A percentile compares a stretch with the other conserved stretches of the same genome.
phyloP scores from a whole-genome alignment of 345 rosid species.

The Rhodomyrtus tomentosa region DNA sequence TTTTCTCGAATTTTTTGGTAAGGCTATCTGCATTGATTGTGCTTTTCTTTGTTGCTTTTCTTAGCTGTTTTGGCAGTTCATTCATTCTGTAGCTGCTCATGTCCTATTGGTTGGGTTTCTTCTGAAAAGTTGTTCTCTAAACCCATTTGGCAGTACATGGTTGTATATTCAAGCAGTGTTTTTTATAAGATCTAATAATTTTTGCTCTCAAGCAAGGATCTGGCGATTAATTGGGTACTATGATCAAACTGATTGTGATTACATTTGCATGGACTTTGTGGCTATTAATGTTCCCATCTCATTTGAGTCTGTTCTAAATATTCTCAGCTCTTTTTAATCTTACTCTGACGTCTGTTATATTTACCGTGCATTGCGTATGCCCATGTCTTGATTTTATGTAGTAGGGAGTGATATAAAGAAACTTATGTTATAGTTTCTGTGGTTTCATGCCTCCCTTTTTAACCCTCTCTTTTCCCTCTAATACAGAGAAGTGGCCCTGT shows the following conservation, averaged over 20 bases:
- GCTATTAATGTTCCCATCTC: background rate
- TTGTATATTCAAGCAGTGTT: background rate
- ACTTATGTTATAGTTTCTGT: background rate
- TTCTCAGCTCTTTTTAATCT: background rate
- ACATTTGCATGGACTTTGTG: background rate
- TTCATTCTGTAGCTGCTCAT: background rate
- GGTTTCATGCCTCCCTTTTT: background rate
- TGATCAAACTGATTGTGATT: background rate
- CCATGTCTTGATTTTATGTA: background rate
- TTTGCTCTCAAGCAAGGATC: background rate
- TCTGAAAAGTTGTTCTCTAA: background rate
- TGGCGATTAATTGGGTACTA: background rate
- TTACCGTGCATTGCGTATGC: background rate
- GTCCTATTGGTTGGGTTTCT: background rate
- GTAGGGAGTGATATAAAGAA: background rate
- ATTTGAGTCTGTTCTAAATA: background rate
- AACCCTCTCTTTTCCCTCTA: constrained; percentile 3
- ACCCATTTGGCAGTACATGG: background rate
- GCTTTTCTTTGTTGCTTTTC: background rate
- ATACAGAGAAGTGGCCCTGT: constrained; percentile 71
- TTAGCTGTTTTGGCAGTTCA: background rate
- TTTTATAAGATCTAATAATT: background rate
- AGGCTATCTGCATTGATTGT: background rate
- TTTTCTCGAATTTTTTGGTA: background rate
- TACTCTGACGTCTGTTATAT: background rate